Evolutionary conservation across 805 yeast genomes (phyloP), one percentile per base, ranked within the genome.

Genomic region (Yarrowia porcina): DNA sequence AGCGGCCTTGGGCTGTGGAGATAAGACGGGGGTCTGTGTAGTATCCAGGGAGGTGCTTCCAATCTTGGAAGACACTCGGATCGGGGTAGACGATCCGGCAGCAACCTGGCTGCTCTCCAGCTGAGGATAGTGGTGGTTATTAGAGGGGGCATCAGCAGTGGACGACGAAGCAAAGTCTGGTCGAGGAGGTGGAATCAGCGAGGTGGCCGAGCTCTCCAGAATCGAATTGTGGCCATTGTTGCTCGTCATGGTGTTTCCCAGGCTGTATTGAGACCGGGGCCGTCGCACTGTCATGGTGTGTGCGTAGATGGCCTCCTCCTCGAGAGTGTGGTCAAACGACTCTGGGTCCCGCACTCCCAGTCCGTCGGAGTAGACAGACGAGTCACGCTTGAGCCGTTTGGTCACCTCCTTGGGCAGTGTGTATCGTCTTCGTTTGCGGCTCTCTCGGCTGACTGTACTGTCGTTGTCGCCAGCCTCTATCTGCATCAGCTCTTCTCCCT

Each of bases 301-400:
- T 25, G 30, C 23, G 57, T 49, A 49, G 15, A 49, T 49, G n/a
- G 41, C 41, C 20, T 49, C 39, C 12, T 49, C 57, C 41, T 33
- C 57, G n/a, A 13, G 13, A 3, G 36, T 49, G 15, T 49, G 56
- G 56, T 49, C 57, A 15, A 33, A 49, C 7, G 57, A 33, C 30
- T 49, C 41, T 15, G 35, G 20, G 15, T 49, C 57, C 3, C 59
- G 44, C 18, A 52, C 42, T 2, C 27, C 59, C 6, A 18, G 18
- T 3, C 59, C 44, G 17, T 23, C 20, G 6, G 59, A 52, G 44
- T 52, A 52, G n/a, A 52, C 59, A 7, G 59, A 52, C 13, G 59
- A 52, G 59, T 52, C 44, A 1, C 59, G 59, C 33, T 52, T 52
- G 18, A 52, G 44, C 5, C 59, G 59, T 25, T 52, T 52, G 32